Conservation (phyloP, 495 filamentous ascomycete genomes). For the Bacidia gigantensis region DNA sequence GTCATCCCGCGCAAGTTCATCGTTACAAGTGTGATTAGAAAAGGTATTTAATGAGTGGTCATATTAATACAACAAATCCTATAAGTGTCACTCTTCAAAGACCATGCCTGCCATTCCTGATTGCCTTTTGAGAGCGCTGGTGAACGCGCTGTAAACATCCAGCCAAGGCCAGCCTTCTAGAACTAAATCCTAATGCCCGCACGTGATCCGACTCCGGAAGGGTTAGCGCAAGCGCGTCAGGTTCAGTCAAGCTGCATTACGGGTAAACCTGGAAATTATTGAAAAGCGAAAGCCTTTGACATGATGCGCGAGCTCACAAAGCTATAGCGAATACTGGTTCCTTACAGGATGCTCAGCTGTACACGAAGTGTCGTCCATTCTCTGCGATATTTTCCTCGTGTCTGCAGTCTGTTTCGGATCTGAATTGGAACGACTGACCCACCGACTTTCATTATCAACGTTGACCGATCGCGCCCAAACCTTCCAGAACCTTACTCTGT, state of each 20-base stretch:
- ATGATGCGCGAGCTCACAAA: too few species aligned
- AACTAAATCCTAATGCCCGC: too few species aligned
- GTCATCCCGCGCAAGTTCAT: constrained; percentile 1
- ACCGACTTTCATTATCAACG: neutral
- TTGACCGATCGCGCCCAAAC: neutral
- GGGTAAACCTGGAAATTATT: too few species aligned
- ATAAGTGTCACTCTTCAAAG: neutral
- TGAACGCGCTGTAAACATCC: too few species aligned
- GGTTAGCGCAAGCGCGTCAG: too few species aligned
- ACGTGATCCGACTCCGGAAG: too few species aligned
- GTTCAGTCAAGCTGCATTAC: too few species aligned
- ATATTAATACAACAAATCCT: constrained; percentile 10
- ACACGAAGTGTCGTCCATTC: neutral
- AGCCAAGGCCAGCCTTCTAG: too few species aligned
- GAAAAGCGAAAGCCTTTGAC: too few species aligned
- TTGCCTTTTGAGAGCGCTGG: too few species aligned
- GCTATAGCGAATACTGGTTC: too few species aligned
- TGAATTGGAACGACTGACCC: neutral
- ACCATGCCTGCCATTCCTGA: too few species aligned
- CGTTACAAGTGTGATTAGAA: constrained; percentile 5
- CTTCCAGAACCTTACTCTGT: neutral
- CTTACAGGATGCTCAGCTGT: neutral
- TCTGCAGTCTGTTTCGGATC: neutral
- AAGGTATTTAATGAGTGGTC: constrained; percentile 3
- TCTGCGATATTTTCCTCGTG: neutral